These are phyloP conservation scores for Chlorella sp. DNA, from an alignment of 139 green algal species.

Conservation along the genomic window DNA sequence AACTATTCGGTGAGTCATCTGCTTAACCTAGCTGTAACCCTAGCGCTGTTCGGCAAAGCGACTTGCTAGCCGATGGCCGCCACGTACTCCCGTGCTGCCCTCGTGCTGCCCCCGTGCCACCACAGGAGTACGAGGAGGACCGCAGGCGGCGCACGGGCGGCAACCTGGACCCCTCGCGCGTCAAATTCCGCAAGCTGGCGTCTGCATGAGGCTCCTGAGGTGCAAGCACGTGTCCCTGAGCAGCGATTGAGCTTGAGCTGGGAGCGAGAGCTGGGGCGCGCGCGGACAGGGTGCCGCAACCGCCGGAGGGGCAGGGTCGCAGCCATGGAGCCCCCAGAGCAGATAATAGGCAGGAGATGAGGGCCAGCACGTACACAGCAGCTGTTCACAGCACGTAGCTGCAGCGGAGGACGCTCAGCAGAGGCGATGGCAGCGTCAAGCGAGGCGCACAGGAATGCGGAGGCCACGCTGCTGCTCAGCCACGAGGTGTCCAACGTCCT, in stretches of 20 bases:
- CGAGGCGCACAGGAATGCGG: background rate
- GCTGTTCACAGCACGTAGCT: background rate
- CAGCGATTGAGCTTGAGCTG: too few relatives aligned
- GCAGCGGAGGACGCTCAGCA: background rate
- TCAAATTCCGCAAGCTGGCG: conserved; percentile 79
- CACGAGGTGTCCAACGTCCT: conserved; percentile 69
- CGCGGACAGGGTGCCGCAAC: too few relatives aligned
- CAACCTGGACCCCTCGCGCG: conserved; percentile 45
- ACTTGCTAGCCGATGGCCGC: too few relatives aligned
- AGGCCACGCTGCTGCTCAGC: conserved; percentile 63
- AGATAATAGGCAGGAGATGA: too few relatives aligned
- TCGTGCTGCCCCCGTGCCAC: background rate
- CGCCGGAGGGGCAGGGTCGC: too few relatives aligned
- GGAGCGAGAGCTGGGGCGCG: too few relatives aligned
- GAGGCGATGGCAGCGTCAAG: too few relatives aligned
- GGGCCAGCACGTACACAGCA: background rate
- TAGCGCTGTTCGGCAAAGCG: too few relatives aligned
- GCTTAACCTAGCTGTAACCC: too few relatives aligned
- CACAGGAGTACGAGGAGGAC: conserved; percentile 68
- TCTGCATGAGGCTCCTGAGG: conserved; percentile 13
- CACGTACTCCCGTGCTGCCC: too few relatives aligned
- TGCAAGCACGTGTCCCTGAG: background rate
- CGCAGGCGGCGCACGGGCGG: conserved; percentile 30
- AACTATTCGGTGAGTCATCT: conserved; percentile 29
- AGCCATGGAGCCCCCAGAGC: too few relatives aligned